phyloP scores from a whole-genome alignment of 202 grass and related monocot species.

The Tripidium arundinaceum region DNA sequence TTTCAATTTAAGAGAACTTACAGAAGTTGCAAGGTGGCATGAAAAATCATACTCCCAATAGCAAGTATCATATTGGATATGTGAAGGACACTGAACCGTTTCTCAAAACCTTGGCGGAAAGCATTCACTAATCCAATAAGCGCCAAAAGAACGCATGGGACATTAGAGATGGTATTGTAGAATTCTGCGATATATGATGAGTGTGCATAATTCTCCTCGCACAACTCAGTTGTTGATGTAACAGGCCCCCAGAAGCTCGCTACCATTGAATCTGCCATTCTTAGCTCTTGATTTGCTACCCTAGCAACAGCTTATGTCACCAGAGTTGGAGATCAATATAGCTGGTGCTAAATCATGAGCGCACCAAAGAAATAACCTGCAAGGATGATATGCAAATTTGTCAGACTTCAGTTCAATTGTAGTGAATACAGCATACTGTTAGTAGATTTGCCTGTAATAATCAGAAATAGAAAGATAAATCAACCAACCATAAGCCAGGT shows the following conservation, averaged over 20 bases:
- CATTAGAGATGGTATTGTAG: conserved; percentile 82
- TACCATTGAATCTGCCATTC: conserved; percentile 68
- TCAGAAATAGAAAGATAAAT: not conserved
- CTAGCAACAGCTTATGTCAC: conserved; percentile 16
- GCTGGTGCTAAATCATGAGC: conserved; percentile 34
- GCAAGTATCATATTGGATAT: conserved; percentile 82
- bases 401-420: no score
- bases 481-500: not conserved
- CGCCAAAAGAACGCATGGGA: conserved; percentile 62
- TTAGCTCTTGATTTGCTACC: conserved; percentile 4
- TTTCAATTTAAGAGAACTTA: no score
- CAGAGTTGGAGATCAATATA: not conserved
- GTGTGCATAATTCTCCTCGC: conserved; percentile 71
- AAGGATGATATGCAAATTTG: no score
- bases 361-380: no score
- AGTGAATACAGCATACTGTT: not conserved
- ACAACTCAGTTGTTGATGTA: conserved; percentile 67
- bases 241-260: conserved; percentile 89
- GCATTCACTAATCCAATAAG: conserved; percentile 68
- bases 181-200: conserved; percentile 85
- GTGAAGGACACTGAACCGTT: conserved; percentile 77
- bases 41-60: no score
- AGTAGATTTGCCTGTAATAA: not conserved
- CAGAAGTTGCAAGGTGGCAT: no score
- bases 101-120: conserved; percentile 75